Evolutionary conservation across 768 basidiomycete species (phyloP).

Genomic region (Dentipellis sp.): DNA sequence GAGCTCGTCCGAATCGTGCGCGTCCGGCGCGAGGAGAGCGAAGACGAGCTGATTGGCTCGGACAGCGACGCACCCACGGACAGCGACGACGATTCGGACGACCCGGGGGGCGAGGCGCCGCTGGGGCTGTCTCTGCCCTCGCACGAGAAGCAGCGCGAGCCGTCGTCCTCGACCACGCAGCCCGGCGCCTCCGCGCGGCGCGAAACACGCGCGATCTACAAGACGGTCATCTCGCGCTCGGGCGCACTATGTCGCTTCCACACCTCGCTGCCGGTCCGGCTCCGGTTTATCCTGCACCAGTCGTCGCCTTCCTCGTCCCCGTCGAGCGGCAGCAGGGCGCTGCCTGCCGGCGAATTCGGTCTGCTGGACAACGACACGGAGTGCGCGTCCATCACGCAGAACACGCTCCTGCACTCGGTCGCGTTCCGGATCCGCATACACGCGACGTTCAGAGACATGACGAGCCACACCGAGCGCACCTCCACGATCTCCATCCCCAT

Average conservation of each 20-base stretch:
- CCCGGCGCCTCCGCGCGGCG: slow-evolving; percentile 22
- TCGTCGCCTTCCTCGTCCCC: slow-evolving; percentile 40
- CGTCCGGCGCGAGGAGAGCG: slow-evolving; percentile 32
- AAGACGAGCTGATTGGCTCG: slow-evolving; percentile 2
- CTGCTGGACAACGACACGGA: slow-evolving; percentile 50
- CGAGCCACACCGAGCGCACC: slow-evolving; percentile 57
- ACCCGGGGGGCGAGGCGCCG: slow-evolving; percentile 27
- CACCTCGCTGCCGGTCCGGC: slow-evolving; percentile 56
- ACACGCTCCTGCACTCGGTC: slow-evolving; percentile 76
- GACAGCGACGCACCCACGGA: slow-evolving; percentile 14
- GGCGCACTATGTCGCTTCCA: slow-evolving; percentile 93
- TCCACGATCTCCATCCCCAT: slow-evolving; percentile 61
- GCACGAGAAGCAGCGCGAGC: slow-evolving; percentile 12
- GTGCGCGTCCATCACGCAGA: slow-evolving; percentile 70
- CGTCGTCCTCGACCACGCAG: slow-evolving; percentile 15
- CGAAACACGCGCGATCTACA: slow-evolving; percentile 16
- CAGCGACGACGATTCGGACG: slow-evolving; percentile 13
- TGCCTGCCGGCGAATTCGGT: slow-evolving; percentile 33
- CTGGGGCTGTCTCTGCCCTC: slow-evolving; percentile 19
- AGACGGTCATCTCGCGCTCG: slow-evolving; percentile 64
- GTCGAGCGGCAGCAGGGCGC: slow-evolving; percentile 32
- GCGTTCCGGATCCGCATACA: slow-evolving; percentile 68
- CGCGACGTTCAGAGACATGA: slow-evolving; percentile 68
- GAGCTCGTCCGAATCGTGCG: slow-evolving; percentile 67
- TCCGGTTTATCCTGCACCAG: slow-evolving; percentile 77